Base-by-base conservation (phyloP, 108 stramenopile genomes). In the Mayamaea pseudoterrestris region DNA sequence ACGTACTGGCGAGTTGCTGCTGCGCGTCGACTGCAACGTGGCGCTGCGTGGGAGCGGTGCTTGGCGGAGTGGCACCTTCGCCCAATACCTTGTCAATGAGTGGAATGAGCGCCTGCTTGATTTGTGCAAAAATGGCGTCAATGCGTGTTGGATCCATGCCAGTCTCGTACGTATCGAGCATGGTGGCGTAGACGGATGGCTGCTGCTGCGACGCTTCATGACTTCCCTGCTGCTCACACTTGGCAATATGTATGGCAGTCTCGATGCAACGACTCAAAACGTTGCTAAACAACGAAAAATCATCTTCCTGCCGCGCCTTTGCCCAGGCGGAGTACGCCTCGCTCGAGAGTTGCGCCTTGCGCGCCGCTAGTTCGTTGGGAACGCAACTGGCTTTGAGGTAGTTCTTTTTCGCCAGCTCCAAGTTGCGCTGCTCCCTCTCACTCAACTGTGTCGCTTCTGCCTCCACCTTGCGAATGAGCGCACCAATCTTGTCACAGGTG, bases 141-240 rank as follows among this genome's bases (percentile, higher is more conserved):
- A 96, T 71, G 5, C 89, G 60, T 9, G 44, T 52, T 14, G 50
- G 44, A 0, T 59, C 49, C 89, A 93, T 89, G 30, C 90, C 95
- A 50, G 65, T 65, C 65, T 93, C 93, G 34, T 35, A 68, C 32
- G 61, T 30, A 60, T 68, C 66, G 30, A 68, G 20, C 66, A 68
- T 57, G 20, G 44, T 35, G 12, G 64, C 46, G 30, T 68, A 68
- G 13, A 17, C 41, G 16, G 13, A 14, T 9, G 7, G 41, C n/a
- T 11, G 7, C 9, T 41, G 7, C 5, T 27, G 6, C 8, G 7
- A 20, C 8, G 18, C 25, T 11, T 17, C 14, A 7, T 11, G 13
- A 1, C 48, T 41, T 0, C 57, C 47, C 2, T 43, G 53, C 20
- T 66, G 69, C 47, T 71, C 70, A 8, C 67, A 46, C 9, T 48